Conservation (phyloP, 2,329 filamentous ascomycete species). For the Penicillium expansum region DNA sequence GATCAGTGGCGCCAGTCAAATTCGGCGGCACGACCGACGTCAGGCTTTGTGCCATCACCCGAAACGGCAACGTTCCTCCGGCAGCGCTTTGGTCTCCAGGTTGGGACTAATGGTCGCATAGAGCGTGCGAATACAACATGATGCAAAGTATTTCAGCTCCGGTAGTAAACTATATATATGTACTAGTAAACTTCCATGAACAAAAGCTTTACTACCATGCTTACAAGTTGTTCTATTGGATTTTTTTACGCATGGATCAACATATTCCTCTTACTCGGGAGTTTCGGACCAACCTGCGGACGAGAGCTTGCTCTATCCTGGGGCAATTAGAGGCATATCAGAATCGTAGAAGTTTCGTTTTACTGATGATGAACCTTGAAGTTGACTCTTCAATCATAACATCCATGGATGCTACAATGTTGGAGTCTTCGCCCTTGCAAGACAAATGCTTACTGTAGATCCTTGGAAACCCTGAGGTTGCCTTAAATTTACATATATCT, state of each 20-base stretch:
- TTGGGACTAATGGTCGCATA: slow-evolving; percentile 36
- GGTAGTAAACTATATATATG: background rate
- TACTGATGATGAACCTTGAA: no score
- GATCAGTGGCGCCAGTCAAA: slow-evolving; percentile 40
- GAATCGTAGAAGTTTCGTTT: background rate
- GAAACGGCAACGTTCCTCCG: slow-evolving; percentile 39
- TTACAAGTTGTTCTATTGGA: no score
- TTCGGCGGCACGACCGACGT: slow-evolving; percentile 21
- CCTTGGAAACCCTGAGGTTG: background rate
- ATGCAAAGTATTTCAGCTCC: background rate
- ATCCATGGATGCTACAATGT: background rate
- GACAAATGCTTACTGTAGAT: background rate
- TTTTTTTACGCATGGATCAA: background rate
- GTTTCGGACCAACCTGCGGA: background rate
- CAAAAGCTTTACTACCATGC: background rate
- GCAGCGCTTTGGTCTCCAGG: slow-evolving; percentile 39
- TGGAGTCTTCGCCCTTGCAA: background rate
- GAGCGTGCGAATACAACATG: slow-evolving; percentile 26
- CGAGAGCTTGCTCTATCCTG: background rate
- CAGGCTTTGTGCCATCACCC: slow-evolving; percentile 30
- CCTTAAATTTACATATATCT: background rate
- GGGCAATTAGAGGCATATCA: background rate
- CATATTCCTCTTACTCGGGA: background rate
- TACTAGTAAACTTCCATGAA: background rate
- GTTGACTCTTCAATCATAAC: background rate